Percentiles rank a stretch among this genome's conserved stretches.
These are phyloP conservation scores for Leccinum griseonigrum DNA, from an alignment of 1,284 basidiomycete species.

Conservation along the genomic window DNA sequence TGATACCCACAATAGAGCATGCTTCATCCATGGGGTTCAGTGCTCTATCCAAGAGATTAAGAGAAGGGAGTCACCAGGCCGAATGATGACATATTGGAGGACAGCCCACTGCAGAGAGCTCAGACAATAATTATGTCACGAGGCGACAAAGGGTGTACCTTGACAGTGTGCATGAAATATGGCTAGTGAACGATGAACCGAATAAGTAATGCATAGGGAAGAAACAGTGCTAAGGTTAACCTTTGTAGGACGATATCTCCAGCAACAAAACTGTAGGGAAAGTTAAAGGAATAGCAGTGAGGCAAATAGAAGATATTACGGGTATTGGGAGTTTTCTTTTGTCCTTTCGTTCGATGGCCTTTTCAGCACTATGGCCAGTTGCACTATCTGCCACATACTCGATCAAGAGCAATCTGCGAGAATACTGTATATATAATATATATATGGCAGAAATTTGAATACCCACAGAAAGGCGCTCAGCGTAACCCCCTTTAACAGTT, in stretches of 20 bases:
- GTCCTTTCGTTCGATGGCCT: constrained; percentile 76
- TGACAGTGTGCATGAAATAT: constrained; percentile 87
- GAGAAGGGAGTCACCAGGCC: constrained; percentile 51
- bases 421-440: not conserved
- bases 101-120: constrained; percentile 60
- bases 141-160: constrained; percentile 42
- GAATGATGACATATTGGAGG: constrained; percentile 80
- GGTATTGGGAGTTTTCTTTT: constrained; percentile 75
- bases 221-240: constrained; percentile 30
- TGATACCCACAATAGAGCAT: constrained; percentile 68
- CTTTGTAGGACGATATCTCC: constrained; percentile 81
- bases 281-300: not conserved
- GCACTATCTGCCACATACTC: constrained; percentile 79
- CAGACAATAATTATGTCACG: not conserved
- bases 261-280: constrained; percentile 58
- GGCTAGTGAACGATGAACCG: constrained; percentile 39
- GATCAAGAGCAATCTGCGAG: constrained; percentile 69
- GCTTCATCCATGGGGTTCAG: constrained; percentile 20
- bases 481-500: constrained; percentile 59
- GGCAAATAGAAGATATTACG: constrained; percentile 33
- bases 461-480: constrained; percentile 76
- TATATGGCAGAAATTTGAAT: constrained; percentile 9
- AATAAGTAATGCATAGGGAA: not conserved
- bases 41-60: constrained; percentile 27
- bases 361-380: constrained; percentile 54